These are phyloP conservation scores for Rhynchosporium agropyri DNA, from an alignment of 2,329 filamentous ascomycete species.

Conservation along the genomic window DNA sequence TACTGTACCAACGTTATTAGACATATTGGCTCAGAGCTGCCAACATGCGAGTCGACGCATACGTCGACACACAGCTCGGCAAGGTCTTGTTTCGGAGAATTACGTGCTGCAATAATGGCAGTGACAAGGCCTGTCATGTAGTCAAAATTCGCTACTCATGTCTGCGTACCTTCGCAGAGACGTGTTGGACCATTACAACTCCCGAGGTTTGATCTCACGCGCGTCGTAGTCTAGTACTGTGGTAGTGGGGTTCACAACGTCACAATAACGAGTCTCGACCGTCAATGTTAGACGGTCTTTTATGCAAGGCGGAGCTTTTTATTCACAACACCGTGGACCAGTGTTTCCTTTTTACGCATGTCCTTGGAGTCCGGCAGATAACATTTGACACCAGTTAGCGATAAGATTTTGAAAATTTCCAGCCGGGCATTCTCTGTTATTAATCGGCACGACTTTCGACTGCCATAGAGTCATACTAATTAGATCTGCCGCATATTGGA, in stretches of 20 bases:
- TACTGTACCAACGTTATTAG: not conserved
- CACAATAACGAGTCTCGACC: conserved; percentile 2
- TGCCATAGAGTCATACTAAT: not conserved
- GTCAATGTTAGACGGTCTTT: not conserved
- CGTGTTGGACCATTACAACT: conserved; percentile 1
- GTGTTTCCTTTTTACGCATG: not conserved
- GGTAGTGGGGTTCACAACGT: conserved; percentile 3
- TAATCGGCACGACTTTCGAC: conserved; percentile 9
- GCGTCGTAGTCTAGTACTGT: too few species aligned
- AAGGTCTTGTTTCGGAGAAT: conserved; percentile 4
- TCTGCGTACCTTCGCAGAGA: not conserved
- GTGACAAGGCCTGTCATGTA: conserved; percentile 1
- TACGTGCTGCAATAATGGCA: not conserved
- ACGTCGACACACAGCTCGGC: not conserved
- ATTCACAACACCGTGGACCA: not conserved
- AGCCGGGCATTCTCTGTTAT: conserved; percentile 1
- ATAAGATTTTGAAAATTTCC: not conserved
- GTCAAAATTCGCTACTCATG: not conserved
- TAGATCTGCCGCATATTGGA: conserved; percentile 8
- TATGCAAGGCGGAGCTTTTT: not conserved
- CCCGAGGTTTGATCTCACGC: conserved; percentile 1
- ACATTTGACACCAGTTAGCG: not conserved
- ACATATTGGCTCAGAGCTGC: not conserved
- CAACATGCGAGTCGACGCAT: not conserved
- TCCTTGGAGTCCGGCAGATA: not conserved